Conservation (phyloP, 148 eudicot species). For the Camellia granthamiana region DNA sequence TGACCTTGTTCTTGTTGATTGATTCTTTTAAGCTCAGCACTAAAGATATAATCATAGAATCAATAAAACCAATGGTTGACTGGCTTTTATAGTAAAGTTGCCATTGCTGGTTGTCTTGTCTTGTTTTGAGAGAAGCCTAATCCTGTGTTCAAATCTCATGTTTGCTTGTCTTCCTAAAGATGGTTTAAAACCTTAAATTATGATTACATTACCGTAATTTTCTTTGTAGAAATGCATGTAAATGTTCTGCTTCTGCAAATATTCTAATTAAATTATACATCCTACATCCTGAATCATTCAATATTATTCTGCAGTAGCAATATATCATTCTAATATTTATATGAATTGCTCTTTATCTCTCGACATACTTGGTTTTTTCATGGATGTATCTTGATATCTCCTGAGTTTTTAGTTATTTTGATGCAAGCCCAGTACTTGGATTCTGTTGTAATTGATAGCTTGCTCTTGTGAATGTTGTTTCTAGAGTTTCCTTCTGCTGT, state of each 20-base stretch:
- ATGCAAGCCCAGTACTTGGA: too few species aligned
- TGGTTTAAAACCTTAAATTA: neutral
- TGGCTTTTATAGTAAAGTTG: neutral
- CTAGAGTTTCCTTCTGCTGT: neutral
- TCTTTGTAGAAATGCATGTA: neutral
- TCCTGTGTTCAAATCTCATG: neutral
- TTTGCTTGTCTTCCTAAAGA: neutral
- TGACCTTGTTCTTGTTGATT: too few species aligned
- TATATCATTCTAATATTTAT: neutral
- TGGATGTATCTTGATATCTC: too few species aligned
- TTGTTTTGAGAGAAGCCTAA: neutral
- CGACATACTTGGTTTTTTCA: too few species aligned
- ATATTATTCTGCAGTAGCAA: neutral
- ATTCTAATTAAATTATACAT: neutral
- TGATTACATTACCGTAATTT: neutral
- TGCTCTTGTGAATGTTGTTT: too few species aligned
- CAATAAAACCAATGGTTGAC: too few species aligned
- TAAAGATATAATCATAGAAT: too few species aligned
- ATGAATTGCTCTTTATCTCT: too few species aligned
- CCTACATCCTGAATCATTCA: neutral
- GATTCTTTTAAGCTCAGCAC: too few species aligned
- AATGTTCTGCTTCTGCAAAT: neutral
- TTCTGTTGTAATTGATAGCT: too few species aligned
- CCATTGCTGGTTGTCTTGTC: neutral
- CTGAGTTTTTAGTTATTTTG: too few species aligned